Percentiles rank a stretch among this genome's conserved stretches.
These are phyloP conservation scores for Pyronema omphalodes DNA, from an alignment of 495 filamentous ascomycete species.

Conservation along the genomic window DNA sequence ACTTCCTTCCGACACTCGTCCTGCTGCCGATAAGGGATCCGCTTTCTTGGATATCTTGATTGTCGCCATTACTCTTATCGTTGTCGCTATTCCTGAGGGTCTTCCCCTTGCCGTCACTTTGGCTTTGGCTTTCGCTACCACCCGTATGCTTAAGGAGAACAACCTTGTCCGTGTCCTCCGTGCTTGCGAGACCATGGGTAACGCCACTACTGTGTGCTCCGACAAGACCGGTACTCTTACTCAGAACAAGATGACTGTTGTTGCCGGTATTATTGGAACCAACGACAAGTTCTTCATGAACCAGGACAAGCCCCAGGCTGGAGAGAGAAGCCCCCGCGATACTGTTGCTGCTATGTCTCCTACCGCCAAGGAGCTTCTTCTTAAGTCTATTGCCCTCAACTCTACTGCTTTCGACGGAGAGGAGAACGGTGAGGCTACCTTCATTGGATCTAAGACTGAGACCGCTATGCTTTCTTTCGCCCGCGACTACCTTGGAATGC, in stretches of 20 bases:
- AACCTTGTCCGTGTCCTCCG: slow-evolving; percentile 79
- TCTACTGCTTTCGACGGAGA: slow-evolving; percentile 81
- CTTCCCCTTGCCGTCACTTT: slow-evolving; percentile 83
- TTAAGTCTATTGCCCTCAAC: slow-evolving; percentile 64
- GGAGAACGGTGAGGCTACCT: slow-evolving; percentile 47
- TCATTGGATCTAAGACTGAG: slow-evolving; percentile 82
- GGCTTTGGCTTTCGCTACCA: slow-evolving; percentile 86
- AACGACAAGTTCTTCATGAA: slow-evolving; percentile 56
- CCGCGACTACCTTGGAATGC: slow-evolving; percentile 58
- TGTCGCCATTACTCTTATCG: slow-evolving; percentile 83
- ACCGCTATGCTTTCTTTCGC: slow-evolving; percentile 65
- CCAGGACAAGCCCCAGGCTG: slow-evolving; percentile 37
- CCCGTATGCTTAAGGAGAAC: slow-evolving; percentile 85
- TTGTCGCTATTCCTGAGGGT: slow-evolving; percentile 89
- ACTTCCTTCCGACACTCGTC: slow-evolving; percentile 35
- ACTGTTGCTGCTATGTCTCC: slow-evolving; percentile 40
- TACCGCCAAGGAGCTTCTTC: slow-evolving; percentile 43
- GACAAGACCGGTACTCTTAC: slow-evolving; percentile 96
- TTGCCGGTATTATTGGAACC: slow-evolving; percentile 57
- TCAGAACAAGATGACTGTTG: slow-evolving; percentile 79
- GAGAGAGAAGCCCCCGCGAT: slow-evolving; percentile 32
- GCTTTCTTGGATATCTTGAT: slow-evolving; percentile 85
- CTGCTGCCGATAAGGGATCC: slow-evolving; percentile 62
- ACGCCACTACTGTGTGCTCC: slow-evolving; percentile 87
- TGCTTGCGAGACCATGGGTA: slow-evolving; percentile 98